These are phyloP conservation scores for Lachnellula cervina DNA, from an alignment of 2,329 filamentous ascomycete species.

Conservation along the genomic window DNA sequence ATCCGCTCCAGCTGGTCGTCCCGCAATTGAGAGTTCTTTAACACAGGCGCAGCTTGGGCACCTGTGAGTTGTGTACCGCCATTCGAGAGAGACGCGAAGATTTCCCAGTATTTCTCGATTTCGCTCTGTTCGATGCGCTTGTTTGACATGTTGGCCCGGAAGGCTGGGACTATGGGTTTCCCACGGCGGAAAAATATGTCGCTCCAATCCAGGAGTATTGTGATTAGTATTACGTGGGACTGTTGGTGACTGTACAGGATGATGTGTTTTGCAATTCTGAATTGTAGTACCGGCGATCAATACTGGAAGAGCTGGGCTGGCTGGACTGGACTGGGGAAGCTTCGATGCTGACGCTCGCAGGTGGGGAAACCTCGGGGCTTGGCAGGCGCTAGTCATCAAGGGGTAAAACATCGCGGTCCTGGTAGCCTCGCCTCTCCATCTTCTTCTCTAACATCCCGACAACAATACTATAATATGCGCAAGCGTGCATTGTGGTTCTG, in stretches of 20 bases:
- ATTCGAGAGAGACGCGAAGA: constrained; percentile 64
- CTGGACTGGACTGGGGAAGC: neutral
- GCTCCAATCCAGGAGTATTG: too few relatives aligned
- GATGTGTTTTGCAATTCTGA: too few relatives aligned
- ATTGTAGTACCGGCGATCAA: too few relatives aligned
- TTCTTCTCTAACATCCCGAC: neutral
- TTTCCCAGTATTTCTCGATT: constrained; percentile 76
- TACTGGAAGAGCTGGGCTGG: neutral
- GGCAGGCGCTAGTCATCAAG: too few relatives aligned
- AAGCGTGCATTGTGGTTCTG: too few relatives aligned
- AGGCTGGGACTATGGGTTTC: neutral
- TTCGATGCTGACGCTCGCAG: neutral
- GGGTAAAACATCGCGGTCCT: too few relatives aligned
- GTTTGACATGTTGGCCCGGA: constrained; percentile 28
- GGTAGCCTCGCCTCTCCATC: too few relatives aligned
- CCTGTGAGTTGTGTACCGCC: constrained; percentile 63
- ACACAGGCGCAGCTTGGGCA: constrained; percentile 63
- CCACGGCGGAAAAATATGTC: too few relatives aligned
- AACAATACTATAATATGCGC: neutral
- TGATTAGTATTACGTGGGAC: too few relatives aligned
- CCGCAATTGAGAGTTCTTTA: constrained; percentile 67
- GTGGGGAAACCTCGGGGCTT: neutral
- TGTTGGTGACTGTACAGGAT: too few relatives aligned
- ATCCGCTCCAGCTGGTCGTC: constrained; percentile 90
- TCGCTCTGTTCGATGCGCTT: constrained; percentile 67